These are phyloP conservation scores for Powellomyces hirtus DNA, from an alignment of 192 early-diverging fungal genomes.

Conservation along the genomic window DNA sequence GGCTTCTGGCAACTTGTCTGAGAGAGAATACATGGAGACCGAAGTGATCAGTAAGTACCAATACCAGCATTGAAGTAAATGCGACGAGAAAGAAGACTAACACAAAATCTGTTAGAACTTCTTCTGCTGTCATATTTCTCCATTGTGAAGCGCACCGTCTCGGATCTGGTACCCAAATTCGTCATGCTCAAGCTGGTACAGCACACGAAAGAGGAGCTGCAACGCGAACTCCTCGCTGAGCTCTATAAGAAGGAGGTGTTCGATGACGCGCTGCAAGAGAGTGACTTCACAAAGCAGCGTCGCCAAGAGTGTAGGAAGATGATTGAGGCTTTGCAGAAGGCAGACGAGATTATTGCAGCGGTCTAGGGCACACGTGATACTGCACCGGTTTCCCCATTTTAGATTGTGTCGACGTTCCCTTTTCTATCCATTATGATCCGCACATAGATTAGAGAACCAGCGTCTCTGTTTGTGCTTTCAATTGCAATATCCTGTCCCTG, in stretches of 20 bases:
- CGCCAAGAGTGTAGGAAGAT: conserved; percentile 97
- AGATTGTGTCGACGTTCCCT: too few species aligned
- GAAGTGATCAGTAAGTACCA: conserved; percentile 95
- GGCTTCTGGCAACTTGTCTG: conserved; percentile 91
- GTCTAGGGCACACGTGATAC: conserved; percentile 33
- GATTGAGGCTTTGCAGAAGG: conserved; percentile 85
- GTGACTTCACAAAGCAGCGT: conserved; percentile 84
- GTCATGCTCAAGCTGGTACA: conserved; percentile 97
- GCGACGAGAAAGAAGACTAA: background rate
- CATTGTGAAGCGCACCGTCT: conserved; percentile 96
- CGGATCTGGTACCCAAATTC: conserved; percentile 97
- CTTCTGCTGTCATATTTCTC: conserved; percentile 97
- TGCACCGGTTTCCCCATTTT: too few species aligned
- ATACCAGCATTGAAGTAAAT: background rate
- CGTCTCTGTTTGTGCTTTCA: too few species aligned
- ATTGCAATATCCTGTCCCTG: too few species aligned
- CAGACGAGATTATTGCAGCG: conserved; percentile 68
- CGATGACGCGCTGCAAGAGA: conserved; percentile 94
- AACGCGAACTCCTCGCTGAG: conserved; percentile 92
- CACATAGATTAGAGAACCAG: too few species aligned
- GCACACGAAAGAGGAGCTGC: conserved; percentile 87
- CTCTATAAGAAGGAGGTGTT: conserved; percentile 95
- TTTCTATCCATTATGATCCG: too few species aligned
- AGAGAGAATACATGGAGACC: conserved; percentile 96
- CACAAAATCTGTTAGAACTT: conserved; percentile 58